These are phyloP conservation scores for Haplosporangium gracile DNA, from an alignment of 192 early-diverging fungal genomes.

Conservation along the genomic window DNA sequence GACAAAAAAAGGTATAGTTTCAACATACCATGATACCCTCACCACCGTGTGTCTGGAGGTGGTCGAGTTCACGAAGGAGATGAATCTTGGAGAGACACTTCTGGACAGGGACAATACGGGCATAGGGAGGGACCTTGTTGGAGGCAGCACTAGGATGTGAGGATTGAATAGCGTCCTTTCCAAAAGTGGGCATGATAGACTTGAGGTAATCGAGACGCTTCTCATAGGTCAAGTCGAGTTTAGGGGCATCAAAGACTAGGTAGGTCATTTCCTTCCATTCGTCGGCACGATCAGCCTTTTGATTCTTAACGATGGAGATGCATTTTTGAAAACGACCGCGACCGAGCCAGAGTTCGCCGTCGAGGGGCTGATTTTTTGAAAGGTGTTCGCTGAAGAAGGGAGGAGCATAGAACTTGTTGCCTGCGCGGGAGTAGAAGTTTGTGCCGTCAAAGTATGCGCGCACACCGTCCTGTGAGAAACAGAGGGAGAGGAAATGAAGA, in stretches of 20 bases:
- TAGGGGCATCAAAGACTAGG: constrained; percentile 75
- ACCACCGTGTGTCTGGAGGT: constrained; percentile 70
- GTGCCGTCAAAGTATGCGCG: constrained; percentile 73
- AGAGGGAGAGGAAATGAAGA: background rate
- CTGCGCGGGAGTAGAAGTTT: constrained; percentile 66
- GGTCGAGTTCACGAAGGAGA: constrained; percentile 61
- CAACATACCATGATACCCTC: constrained; percentile 80
- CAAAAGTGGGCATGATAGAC: constrained; percentile 50
- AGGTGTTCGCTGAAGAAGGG: constrained; percentile 57
- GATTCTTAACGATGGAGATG: constrained; percentile 73
- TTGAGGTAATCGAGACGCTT: constrained; percentile 62
- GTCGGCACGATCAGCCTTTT: constrained; percentile 39
- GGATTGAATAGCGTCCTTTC: constrained; percentile 17
- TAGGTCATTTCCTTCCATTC: constrained; percentile 69
- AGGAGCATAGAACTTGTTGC: constrained; percentile 72
- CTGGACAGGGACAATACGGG: constrained; percentile 64
- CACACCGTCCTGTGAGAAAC: constrained; percentile 68
- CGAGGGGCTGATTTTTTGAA: constrained; percentile 70
- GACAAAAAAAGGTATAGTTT: background rate
- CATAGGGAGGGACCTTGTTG: constrained; percentile 47
- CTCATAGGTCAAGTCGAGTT: constrained; percentile 64
- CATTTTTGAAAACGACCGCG: constrained; percentile 72
- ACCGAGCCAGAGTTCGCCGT: constrained; percentile 82
- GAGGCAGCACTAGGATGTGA: background rate
- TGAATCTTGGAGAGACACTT: constrained; percentile 59